Conservation (phyloP, 306 rosid genomes). For the Cucumis hystrix region DNA sequence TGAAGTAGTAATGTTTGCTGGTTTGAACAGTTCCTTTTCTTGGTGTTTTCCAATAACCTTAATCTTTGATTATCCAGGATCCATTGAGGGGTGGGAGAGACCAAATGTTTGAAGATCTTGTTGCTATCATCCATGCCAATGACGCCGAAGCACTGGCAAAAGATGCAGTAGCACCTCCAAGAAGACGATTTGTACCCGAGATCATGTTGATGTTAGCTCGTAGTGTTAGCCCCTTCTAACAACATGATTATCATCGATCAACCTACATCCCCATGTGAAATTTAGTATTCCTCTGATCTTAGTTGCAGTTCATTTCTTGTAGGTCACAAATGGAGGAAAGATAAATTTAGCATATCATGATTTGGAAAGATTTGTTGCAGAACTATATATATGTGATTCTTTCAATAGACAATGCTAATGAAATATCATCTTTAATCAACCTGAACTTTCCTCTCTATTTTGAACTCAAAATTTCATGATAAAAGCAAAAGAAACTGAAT, state of each 20-base stretch:
- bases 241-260: not conserved
- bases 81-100: conserved; percentile 95
- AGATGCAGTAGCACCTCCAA: conserved; percentile 62
- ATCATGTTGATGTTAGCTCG: conserved; percentile 81
- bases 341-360: not conserved
- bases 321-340: not conserved
- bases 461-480: not conserved
- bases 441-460: not conserved
- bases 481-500: not conserved
- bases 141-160: conserved; percentile 64
- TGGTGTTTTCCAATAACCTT: not conserved
- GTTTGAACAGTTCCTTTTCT: not conserved
- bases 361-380: not conserved
- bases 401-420: not conserved
- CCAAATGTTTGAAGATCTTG: conserved; percentile 68
- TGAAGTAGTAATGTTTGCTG: not conserved
- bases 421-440: not conserved
- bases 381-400: not conserved
- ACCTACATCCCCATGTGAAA: not conserved
- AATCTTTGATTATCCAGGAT: conserved; percentile 31
- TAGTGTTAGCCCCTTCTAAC: conserved; percentile 71
- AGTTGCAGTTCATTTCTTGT: not conserved
- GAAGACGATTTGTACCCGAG: conserved; percentile 95
- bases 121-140: conserved; percentile 52
- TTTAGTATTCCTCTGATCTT: not conserved